Conservation (phyloP, 768 basidiomycete genomes). For the Russula virescens region DNA sequence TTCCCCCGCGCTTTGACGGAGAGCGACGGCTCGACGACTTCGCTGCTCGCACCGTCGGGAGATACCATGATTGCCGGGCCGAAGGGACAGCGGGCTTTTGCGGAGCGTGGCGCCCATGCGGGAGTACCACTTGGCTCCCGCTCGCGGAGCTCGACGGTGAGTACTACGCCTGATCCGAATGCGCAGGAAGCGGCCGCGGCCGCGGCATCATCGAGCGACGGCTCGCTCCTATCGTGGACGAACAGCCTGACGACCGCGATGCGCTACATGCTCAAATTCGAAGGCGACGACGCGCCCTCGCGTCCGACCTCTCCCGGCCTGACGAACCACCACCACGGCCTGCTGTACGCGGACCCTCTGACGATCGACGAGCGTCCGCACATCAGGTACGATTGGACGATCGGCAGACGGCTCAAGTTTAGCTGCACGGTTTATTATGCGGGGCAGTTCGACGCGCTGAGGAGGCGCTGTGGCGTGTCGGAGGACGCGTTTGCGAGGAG, state of each 20-base stretch:
- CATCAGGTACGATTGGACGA: slow-evolving; percentile 76
- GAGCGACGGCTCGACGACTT: slow-evolving; percentile 37
- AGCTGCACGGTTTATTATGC: slow-evolving; percentile 82
- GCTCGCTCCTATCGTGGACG: slow-evolving; percentile 40
- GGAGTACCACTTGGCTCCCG: not conserved
- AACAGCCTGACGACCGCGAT: slow-evolving; percentile 53
- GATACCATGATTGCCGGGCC: not conserved
- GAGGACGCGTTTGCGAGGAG: slow-evolving; percentile 52
- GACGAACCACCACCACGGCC: slow-evolving; percentile 44
- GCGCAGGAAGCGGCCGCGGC: not conserved
- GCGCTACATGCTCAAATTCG: slow-evolving; percentile 50
- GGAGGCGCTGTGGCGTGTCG: slow-evolving; percentile 63
- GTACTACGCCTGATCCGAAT: slow-evolving; percentile 7
- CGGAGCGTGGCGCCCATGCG: not conserved
- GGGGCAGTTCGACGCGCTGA: slow-evolving; percentile 65
- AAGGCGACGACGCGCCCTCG: slow-evolving; percentile 31
- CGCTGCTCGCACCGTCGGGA: slow-evolving; percentile 8
- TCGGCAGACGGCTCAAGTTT: slow-evolving; percentile 68
- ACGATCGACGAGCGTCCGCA: slow-evolving; percentile 68
- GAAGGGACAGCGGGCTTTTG: not conserved
- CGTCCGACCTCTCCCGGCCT: slow-evolving; percentile 31
- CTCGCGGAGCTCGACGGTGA: slow-evolving; percentile 14
- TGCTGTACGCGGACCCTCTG: slow-evolving; percentile 36
- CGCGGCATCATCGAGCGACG: not conserved
- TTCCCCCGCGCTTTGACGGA: slow-evolving; percentile 35